Base-by-base conservation (phyloP, 495 filamentous ascomycete genomes). In the Chaetomium tenue region DNA sequence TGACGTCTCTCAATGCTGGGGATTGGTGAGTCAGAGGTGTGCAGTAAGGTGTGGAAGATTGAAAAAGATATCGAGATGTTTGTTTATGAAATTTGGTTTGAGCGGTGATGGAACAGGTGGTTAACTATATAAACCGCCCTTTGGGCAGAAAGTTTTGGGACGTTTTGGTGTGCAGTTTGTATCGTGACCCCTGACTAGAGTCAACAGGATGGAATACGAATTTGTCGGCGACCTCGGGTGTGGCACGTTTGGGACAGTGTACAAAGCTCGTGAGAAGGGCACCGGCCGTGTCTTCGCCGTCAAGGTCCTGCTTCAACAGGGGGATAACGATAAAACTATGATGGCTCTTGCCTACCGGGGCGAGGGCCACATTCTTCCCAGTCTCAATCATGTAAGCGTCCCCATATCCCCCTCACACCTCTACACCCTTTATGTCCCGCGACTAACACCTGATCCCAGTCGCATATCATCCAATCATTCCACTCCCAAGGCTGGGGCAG, bases 311-410 rank as follows among this genome's bases (percentile, higher is more conserved):
- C n/a, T 18, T 13, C 5, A 12, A 11, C 4, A 5, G 8, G 16
- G 23, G 18, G 28, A 23, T 0, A 23, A 26, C 12, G 20, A 37
- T 6, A 1, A 7, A 5, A 18, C n/a, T 16, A 2, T n/a, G 6
- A 2, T n/a, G 6, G 28, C 12, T 12, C 26, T 22, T 15, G 26
- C 28, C 18, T 15, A 48, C 18, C 5, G 44, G 11, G 59, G 48
- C 6, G 48, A 61, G 30, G 30, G 59, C 12, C 12, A 12, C 20
- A 61, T 42, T 22, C 59, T 61, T 1, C 48, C 47, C 48, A 26
- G 4, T 20, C 55, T 61, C 59, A 20, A 61, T 33, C 59, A 61
- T 18, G 59, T 61, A 11, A 5, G 48, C 39, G 8, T 7, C 44
- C 30, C 23, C 11, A 30, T 44, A 30, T 18, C 23, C 3, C 33